Evolutionary conservation across 1,139 yeast species (phyloP).

Genomic region (Candida labiduridarum): DNA sequence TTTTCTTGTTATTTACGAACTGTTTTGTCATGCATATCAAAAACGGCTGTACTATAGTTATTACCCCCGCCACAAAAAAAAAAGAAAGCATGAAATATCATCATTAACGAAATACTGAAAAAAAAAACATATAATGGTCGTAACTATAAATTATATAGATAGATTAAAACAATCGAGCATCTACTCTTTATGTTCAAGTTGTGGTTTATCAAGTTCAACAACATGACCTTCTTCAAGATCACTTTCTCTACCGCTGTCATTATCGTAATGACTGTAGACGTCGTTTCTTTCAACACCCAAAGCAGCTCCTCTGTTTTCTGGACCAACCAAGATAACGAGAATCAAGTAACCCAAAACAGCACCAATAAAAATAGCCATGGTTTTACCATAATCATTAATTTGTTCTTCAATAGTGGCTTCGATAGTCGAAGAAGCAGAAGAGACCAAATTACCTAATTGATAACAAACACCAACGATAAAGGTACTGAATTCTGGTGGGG

Average conservation of each 20-base stretch:
- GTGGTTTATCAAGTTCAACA: slow-evolving; percentile 11
- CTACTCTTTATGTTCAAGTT: slow-evolving; percentile 11
- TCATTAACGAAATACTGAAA: background rate
- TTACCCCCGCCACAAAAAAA: background rate
- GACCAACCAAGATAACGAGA: slow-evolving; percentile 65
- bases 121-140: background rate
- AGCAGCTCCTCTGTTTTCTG: slow-evolving; percentile 61
- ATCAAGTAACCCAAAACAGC: slow-evolving; percentile 70
- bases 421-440: slow-evolving; percentile 83
- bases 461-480: slow-evolving; percentile 76
- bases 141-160: background rate
- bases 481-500: slow-evolving; percentile 76
- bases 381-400: slow-evolving; percentile 41
- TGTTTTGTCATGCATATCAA: background rate
- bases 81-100: background rate
- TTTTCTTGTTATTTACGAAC: background rate
- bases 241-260: slow-evolving; percentile 8
- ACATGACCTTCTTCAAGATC: slow-evolving; percentile 5
- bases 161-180: background rate
- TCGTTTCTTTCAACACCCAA: slow-evolving; percentile 29
- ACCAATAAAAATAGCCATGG: slow-evolving; percentile 84
- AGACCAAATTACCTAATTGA: slow-evolving; percentile 82
- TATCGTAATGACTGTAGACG: slow-evolving; percentile 12
- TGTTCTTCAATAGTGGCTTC: slow-evolving; percentile 57
- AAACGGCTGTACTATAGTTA: background rate